Base-by-base conservation (phyloP, 495 filamentous ascomycete species). In the Letharia lupina region DNA sequence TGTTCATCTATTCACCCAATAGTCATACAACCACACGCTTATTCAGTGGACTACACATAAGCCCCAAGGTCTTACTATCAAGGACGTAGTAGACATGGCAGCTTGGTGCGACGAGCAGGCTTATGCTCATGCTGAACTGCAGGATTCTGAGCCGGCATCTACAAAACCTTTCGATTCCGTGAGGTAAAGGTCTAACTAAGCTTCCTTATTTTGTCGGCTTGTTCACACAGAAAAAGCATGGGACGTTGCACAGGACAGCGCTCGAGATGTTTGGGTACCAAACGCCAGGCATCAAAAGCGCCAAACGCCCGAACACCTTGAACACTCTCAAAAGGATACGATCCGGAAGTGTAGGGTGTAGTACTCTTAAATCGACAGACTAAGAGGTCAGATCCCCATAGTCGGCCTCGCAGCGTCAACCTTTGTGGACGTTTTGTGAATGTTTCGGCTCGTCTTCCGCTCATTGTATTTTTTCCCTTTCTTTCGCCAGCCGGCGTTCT, bases 401-500 rank as follows among this genome's bases (percentile, higher is more conserved):
- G n/a, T 54, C 28, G 28, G 50, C 8, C 28, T 54, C n/a, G 50
- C 23, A 54, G 4, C 28, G 50, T 54, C 50, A 54, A 54, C 3
- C 28, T 16, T 33, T 12, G 50, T 15, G 5, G 23, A 23, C 50
- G 31, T 59, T 23, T 41, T 11, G 39, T 45, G 15, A 11, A 45
- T 9, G 31, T 45, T 23, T 31, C 15, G 10, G 7, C 31, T 37
- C 57, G 35, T 37, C 11, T 28, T 12, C 13, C n/a, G 45, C 13
- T 78, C 83, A 89, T 74, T 83, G 77, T 47, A 78, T 78, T 82
- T 89, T 93, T 79, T 89, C 89, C 20, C 78, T 74, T 65, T 81
- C 77, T 73, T 87, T 80, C 20, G 79, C 85, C 41, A 86, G 62
- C 82, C 91, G 94, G 71, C 83, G 84, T 77, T 95, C 92, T 48